Percentiles rank a stretch among this genome's conserved stretches.
These are phyloP conservation scores for Rhazya stricta DNA, from an alignment of 257 asterid species.

Conservation along the genomic window DNA sequence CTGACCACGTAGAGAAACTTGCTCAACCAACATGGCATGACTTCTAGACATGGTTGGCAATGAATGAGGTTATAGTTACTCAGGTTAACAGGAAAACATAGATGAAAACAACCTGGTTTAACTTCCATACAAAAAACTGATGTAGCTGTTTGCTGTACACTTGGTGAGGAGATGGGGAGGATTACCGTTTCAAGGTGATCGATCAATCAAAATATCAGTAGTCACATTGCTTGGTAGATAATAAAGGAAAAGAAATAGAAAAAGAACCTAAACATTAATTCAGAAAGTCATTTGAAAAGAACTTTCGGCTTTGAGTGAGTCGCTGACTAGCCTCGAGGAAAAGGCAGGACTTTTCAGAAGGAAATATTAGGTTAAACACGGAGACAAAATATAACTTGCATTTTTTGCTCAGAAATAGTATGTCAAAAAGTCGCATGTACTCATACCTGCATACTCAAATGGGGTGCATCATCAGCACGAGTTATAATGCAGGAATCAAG, in stretches of 20 bases:
- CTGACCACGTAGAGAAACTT: not conserved
- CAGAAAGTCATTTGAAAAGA: not conserved
- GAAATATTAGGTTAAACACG: not conserved
- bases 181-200: not conserved
- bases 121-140: not conserved
- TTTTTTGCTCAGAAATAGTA: not conserved
- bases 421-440: not conserved
- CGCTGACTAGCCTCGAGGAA: not conserved
- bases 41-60: not conserved
- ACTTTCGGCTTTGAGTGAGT: not conserved
- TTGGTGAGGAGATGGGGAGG: not conserved
- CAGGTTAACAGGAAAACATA: not conserved
- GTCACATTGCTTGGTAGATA: not conserved
- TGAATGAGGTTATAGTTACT: not conserved
- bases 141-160: not conserved
- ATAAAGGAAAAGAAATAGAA: not conserved
- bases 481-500: constrained; percentile 90
- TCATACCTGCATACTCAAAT: constrained; percentile 72
- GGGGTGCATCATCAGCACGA: constrained; percentile 98
- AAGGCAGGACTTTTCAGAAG: not conserved
- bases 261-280: not conserved
- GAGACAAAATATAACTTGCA: not conserved
- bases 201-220: not conserved
- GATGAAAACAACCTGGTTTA: too few species aligned
- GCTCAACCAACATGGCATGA: not conserved